These are phyloP conservation scores for Candida krabiensis DNA, from an alignment of 805 yeast species.

Conservation along the genomic window DNA sequence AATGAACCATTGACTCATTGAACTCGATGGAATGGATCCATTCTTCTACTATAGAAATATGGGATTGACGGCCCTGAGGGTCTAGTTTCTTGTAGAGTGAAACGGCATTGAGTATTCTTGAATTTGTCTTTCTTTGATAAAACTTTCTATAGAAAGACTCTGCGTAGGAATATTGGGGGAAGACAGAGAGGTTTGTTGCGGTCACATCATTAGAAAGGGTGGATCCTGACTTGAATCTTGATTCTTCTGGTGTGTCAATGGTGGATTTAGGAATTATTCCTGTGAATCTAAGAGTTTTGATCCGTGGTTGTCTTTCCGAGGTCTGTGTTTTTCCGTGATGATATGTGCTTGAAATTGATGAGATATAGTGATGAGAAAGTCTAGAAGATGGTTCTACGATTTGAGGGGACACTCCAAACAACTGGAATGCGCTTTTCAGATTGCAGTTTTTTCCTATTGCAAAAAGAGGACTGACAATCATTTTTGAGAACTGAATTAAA, in stretches of 20 bases:
- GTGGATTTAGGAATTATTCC: too few species aligned
- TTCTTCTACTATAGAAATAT: conserved; percentile 11
- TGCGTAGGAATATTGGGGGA: conserved; percentile 15
- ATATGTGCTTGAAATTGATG: too few species aligned
- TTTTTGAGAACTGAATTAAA: background rate
- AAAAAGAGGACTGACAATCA: background rate
- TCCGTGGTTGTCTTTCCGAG: background rate
- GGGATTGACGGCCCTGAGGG: conserved; percentile 3
- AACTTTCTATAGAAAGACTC: conserved; percentile 14
- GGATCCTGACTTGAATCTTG: background rate
- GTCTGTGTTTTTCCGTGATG: too few species aligned
- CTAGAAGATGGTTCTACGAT: background rate
- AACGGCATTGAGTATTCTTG: conserved; percentile 15
- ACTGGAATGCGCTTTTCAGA: conserved; percentile 7
- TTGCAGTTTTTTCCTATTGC: conserved; percentile 1
- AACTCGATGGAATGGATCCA: conserved; percentile 15
- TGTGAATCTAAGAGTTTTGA: conserved; percentile 11
- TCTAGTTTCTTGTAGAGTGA: conserved; percentile 13
- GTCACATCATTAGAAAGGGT: background rate
- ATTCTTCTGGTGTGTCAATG: background rate
- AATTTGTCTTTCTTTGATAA: conserved; percentile 16
- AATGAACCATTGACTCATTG: conserved; percentile 3
- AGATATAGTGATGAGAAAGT: too few species aligned
- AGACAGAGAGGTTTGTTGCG: background rate
- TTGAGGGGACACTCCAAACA: conserved; percentile 7